phyloP scores from a whole-genome alignment of 2,329 filamentous ascomycete species.

The Pseudogymnoascus sp. region DNA sequence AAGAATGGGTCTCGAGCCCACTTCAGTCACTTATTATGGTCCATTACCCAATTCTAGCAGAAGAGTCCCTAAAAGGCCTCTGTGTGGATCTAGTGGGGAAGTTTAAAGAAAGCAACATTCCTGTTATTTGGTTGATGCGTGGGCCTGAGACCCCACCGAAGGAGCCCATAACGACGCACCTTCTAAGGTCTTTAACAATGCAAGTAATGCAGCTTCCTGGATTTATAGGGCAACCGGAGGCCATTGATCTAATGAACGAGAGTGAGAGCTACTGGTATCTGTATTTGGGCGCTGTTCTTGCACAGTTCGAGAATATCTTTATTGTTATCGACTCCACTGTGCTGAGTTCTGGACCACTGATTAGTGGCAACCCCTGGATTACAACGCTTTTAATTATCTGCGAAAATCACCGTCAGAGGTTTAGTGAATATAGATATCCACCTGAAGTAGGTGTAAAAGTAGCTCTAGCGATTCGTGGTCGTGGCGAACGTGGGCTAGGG shows the following conservation, averaged over 20 bases:
- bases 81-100: background rate
- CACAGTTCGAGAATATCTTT: background rate
- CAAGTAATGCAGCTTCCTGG: background rate
- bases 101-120: background rate
- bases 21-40: background rate
- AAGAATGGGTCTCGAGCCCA: background rate
- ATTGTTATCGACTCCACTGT: background rate
- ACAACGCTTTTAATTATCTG: too few relatives aligned
- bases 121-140: background rate
- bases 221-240: background rate
- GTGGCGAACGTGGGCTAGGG: too few relatives aligned
- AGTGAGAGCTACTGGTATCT: background rate
- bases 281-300: background rate
- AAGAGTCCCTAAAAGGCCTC: background rate
- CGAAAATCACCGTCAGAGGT: too few relatives aligned
- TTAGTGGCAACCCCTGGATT: too few relatives aligned
- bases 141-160: background rate
- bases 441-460: too few relatives aligned
- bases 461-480: too few relatives aligned
- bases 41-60: background rate
- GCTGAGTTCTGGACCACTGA: background rate
- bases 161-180: background rate
- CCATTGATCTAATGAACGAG: background rate
- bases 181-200: background rate
- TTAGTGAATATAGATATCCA: too few relatives aligned